A percentile compares a stretch with the other conserved stretches of the same genome.
phyloP scores from a whole-genome alignment of 176 grass and related monocot species.

The Echinochloa phyllopogon region DNA sequence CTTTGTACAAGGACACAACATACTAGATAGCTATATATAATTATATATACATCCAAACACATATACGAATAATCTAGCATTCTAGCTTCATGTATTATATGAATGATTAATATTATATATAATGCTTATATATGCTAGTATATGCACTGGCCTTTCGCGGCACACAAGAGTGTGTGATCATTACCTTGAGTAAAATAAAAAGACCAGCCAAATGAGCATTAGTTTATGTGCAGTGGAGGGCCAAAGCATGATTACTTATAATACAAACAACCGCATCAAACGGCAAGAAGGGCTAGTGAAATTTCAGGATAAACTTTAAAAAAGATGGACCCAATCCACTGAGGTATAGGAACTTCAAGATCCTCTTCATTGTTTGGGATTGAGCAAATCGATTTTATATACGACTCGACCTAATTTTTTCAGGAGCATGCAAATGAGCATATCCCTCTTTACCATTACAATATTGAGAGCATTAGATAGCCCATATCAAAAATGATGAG shows the following conservation, averaged over 20 bases:
- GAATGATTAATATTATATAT: neutral
- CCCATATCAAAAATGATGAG: conserved; percentile 28
- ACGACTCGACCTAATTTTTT: conserved; percentile 43
- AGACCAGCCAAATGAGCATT: conserved; percentile 46
- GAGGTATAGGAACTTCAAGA: conserved; percentile 31
- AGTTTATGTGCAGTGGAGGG: conserved; percentile 54
- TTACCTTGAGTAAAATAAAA: conserved; percentile 39
- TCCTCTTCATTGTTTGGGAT: conserved; percentile 32
- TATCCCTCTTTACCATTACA: conserved; percentile 20
- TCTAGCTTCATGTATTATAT: conserved; percentile 1
- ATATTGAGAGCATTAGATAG: neutral
- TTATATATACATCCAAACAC: neutral
- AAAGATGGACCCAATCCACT: conserved; percentile 37
- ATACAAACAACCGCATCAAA: conserved; percentile 54
- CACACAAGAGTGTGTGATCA: conserved; percentile 54
- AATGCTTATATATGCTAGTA: neutral
- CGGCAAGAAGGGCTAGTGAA: conserved; percentile 49
- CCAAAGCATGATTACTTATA: conserved; percentile 61
- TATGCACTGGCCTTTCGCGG: conserved; percentile 39
- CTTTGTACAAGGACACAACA: neutral
- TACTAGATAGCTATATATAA: conserved; percentile 5
- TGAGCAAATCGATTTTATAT: conserved; percentile 16
- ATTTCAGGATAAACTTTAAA: conserved; percentile 45
- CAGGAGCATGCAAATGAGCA: conserved; percentile 24
- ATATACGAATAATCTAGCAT: neutral